These are phyloP conservation scores for Tulasnella sp. DNA, from an alignment of 768 basidiomycete genomes.

Conservation along the genomic window DNA sequence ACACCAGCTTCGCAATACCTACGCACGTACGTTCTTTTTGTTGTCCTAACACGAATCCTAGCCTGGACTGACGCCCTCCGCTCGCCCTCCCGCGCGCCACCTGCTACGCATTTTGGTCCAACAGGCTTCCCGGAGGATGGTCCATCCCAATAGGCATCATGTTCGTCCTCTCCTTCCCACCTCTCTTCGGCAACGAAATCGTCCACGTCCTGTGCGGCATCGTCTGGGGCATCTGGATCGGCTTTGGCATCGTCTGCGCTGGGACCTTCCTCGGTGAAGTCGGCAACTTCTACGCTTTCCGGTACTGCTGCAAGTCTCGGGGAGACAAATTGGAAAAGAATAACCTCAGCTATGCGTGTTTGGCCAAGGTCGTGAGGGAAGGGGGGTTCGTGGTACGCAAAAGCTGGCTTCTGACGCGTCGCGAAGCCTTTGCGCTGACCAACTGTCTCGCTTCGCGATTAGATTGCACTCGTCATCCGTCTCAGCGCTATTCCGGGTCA, in stretches of 20 bases:
- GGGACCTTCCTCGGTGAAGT: constrained; percentile 83
- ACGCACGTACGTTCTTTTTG: constrained; percentile 45
- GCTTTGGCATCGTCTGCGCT: constrained; percentile 80
- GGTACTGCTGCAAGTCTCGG: constrained; percentile 67
- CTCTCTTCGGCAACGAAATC: constrained; percentile 90
- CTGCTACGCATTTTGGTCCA: constrained; percentile 26
- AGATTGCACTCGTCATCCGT: constrained; percentile 68
- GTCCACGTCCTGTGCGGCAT: constrained; percentile 82
- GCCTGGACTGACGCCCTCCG: constrained; percentile 11
- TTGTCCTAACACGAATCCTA: neutral
- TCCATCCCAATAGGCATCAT: constrained; percentile 74
- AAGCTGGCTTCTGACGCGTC: constrained; percentile 5
- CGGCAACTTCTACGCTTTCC: constrained; percentile 62
- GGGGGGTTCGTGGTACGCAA: constrained; percentile 67
- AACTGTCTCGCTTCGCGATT: neutral
- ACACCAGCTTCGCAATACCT: constrained; percentile 63
- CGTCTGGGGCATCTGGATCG: constrained; percentile 84
- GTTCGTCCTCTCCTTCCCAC: constrained; percentile 83
- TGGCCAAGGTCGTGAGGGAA: constrained; percentile 63
- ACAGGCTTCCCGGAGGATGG: constrained; percentile 50
- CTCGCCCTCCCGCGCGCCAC: constrained; percentile 7
- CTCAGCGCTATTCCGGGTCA: constrained; percentile 83
- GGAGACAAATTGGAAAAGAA: constrained; percentile 67
- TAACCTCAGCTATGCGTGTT: constrained; percentile 47
- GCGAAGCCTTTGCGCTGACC: neutral